Conservation (phyloP, 768 basidiomycete genomes). For the Russula sp. region DNA sequence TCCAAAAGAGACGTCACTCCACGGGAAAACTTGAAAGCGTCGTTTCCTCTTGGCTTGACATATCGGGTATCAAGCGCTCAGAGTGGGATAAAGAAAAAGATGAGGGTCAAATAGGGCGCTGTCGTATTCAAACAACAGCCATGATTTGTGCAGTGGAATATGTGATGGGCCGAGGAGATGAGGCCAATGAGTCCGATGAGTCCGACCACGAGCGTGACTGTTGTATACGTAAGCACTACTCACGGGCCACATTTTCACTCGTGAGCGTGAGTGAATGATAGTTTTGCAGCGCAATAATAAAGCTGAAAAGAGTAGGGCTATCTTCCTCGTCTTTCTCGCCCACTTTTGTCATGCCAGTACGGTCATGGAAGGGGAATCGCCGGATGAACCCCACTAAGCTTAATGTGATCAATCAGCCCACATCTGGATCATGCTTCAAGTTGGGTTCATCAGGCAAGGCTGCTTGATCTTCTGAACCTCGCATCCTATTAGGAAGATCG, state of each 20-base stretch:
- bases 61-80: not conserved
- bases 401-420: too few species aligned
- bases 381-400: not conserved
- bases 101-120: not conserved
- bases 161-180: too few species aligned
- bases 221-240: not conserved
- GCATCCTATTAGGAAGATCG: too few species aligned
- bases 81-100: not conserved
- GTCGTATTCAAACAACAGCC: not conserved
- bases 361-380: not conserved
- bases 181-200: too few species aligned
- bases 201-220: too few species aligned
- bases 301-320: too few species aligned
- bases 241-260: not conserved
- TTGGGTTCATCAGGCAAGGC: too few species aligned
- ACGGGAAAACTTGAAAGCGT: not conserved
- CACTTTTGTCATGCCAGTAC: not conserved
- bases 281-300: too few species aligned
- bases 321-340: not conserved
- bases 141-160: too few species aligned
- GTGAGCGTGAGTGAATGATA: too few species aligned
- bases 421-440: too few species aligned
- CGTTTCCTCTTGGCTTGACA: not conserved
- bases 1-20: not conserved
- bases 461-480: too few species aligned